Evolutionary conservation across 2,329 filamentous ascomycete genomes (phyloP).

Genomic region (Paramyrothecium roridum): DNA sequence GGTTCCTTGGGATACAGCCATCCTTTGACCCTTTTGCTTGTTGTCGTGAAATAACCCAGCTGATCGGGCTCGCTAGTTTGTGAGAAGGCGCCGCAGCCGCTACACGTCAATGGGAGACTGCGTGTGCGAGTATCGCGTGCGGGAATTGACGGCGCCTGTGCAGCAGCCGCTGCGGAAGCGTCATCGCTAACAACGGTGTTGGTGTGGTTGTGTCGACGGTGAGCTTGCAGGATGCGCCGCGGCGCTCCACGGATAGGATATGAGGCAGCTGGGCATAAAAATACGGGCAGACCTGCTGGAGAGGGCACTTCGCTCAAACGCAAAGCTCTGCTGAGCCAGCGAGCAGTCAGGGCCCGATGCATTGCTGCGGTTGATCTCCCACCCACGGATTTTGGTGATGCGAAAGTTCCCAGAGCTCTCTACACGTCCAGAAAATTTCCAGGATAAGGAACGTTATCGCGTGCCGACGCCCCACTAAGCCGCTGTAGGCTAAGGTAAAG

Average conservation of each 20-base stretch:
- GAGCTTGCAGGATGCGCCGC: conserved; percentile 7
- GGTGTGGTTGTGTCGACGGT: conserved; percentile 22
- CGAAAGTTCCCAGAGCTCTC: not conserved
- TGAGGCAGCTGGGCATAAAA: conserved; percentile 43
- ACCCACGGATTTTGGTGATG: conserved; percentile 2
- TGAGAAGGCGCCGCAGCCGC: conserved; percentile 62
- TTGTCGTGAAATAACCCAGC: conserved; percentile 54
- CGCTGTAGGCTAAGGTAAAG: not conserved
- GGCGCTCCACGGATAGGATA: conserved; percentile 11
- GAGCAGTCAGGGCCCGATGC: conserved; percentile 40
- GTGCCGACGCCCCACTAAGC: not conserved
- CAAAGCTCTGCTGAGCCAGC: conserved; percentile 40
- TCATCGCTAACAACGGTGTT: conserved; percentile 11
- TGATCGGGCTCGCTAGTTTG: conserved; percentile 50
- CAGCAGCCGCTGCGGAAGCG: not conserved
- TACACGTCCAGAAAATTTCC: conserved; percentile 17
- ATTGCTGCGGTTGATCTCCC: conserved; percentile 23
- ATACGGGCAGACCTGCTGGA: conserved; percentile 39
- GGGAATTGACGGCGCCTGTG: not conserved
- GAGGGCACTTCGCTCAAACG: conserved; percentile 35
- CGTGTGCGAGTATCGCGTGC: conserved; percentile 6
- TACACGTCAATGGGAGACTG: conserved; percentile 54
- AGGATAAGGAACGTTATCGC: not conserved
- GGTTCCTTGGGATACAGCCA: conserved; percentile 32
- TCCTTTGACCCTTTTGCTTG: conserved; percentile 46